Conservation (phyloP, 2,329 filamentous ascomycete species). For the Pseudodiploospora longispora region DNA sequence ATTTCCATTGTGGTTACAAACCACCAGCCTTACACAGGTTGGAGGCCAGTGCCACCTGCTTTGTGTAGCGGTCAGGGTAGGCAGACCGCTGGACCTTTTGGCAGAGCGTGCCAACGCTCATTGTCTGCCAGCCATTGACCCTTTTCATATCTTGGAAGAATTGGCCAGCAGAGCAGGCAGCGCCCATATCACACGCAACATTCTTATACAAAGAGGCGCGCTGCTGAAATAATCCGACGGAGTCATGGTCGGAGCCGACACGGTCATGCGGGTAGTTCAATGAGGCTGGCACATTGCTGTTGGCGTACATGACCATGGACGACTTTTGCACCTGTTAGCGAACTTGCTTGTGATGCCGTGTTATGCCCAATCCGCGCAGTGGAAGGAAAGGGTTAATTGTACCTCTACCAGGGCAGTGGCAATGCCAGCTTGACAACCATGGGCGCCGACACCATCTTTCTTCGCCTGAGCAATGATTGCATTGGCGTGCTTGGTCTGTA, state of each 20-base stretch:
- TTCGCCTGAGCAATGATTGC: conserved; percentile 14
- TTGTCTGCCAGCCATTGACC: conserved; percentile 13
- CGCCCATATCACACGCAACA: conserved; percentile 14
- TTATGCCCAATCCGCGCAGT: neutral
- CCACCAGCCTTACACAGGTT: conserved; percentile 13
- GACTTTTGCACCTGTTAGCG: conserved; percentile 8
- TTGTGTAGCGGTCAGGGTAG: conserved; percentile 11
- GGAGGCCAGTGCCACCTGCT: conserved; percentile 10
- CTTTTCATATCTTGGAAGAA: conserved; percentile 14
- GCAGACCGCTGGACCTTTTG: conserved; percentile 16
- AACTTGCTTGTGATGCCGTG: neutral
- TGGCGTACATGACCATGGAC: conserved; percentile 13
- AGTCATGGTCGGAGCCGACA: conserved; percentile 15
- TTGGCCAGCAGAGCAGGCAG: conserved; percentile 13
- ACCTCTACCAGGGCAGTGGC: conserved; percentile 16
- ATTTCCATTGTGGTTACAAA: conserved; percentile 11
- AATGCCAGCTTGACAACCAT: conserved; percentile 14
- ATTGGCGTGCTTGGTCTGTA: conserved; percentile 12
- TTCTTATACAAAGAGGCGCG: conserved; percentile 14
- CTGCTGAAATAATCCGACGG: conserved; percentile 17
- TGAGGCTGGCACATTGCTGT: conserved; percentile 12
- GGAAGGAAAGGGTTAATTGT: neutral
- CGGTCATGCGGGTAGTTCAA: conserved; percentile 12
- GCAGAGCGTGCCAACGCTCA: conserved; percentile 14
- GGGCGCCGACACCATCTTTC: conserved; percentile 10